Evolutionary conservation across 140 eudicot species (phyloP).

Genomic region (Cichorium intybus): DNA sequence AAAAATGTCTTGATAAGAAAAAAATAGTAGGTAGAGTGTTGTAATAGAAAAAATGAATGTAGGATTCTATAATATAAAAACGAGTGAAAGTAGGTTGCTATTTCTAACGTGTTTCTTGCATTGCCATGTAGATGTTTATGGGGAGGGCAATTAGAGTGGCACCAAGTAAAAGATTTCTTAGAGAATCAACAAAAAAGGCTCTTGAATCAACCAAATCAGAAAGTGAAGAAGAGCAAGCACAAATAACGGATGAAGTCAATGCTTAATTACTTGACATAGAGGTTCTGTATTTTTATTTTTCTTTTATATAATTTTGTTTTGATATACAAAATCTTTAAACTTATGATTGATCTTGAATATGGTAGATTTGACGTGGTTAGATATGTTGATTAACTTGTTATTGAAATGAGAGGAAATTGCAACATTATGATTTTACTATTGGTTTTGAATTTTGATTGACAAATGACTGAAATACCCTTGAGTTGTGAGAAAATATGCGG

Average conservation of each 20-base stretch:
- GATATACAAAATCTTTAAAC: neutral
- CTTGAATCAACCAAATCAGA: constrained; percentile 28
- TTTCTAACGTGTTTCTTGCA: neutral
- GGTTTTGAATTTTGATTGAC: too few species aligned
- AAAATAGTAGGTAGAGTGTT: too few species aligned
- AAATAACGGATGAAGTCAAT: constrained; percentile 23
- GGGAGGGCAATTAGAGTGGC: constrained; percentile 79
- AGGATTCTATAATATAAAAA: neutral
- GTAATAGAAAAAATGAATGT: too few species aligned
- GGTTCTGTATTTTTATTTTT: neutral
- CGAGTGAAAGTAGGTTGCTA: neutral
- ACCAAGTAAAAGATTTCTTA: constrained; percentile 65
- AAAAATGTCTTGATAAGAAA: too few species aligned
- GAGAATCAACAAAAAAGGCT: constrained; percentile 53
- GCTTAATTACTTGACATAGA: constrained; percentile 11
- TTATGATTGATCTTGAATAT: constrained; percentile 6
- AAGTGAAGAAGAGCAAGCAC: constrained; percentile 27
- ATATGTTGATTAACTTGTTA: too few species aligned
- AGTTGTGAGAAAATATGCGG: constrained; percentile 2
- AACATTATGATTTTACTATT: neutral
- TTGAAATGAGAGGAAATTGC: too few species aligned
- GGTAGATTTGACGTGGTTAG: neutral
- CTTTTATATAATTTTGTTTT: neutral
- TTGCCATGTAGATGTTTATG: constrained; percentile 63
- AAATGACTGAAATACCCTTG: neutral